These are phyloP conservation scores for Diospyros lotus DNA, from an alignment of 148 eudicot genomes.

Conservation along the genomic window DNA sequence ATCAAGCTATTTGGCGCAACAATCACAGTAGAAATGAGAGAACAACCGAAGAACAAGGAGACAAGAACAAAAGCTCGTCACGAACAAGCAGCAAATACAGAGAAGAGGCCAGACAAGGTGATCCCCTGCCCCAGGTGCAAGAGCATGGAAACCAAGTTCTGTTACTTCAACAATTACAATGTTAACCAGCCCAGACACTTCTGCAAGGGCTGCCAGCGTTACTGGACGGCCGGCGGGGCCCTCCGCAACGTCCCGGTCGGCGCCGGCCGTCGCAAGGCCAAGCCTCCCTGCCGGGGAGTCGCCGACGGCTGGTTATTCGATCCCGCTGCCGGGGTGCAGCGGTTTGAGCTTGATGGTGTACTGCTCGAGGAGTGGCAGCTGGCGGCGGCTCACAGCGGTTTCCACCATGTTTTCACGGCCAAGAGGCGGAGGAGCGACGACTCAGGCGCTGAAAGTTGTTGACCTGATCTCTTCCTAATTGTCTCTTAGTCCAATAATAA, in stretches of 20 bases:
- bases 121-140: conserved; percentile 78
- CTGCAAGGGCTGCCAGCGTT: conserved; percentile 69
- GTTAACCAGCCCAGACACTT: conserved; percentile 77
- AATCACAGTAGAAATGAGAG: conserved; percentile 36
- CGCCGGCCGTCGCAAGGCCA: conserved; percentile 67
- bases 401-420: conserved; percentile 11
- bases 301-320: conserved; percentile 30
- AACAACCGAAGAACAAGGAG: conserved; percentile 24
- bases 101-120: conserved; percentile 62
- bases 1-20: conserved; percentile 64
- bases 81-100: conserved; percentile 9
- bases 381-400: conserved; percentile 18
- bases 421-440: conserved; percentile 15
- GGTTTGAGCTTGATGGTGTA: conserved; percentile 31
- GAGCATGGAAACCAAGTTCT: conserved; percentile 76
- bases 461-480: neutral
- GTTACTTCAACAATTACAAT: conserved; percentile 80
- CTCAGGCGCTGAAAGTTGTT: conserved; percentile 10
- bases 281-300: conserved; percentile 31
- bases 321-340: conserved; percentile 18
- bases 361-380: conserved; percentile 43
- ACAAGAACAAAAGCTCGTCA: conserved; percentile 11
- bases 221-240: conserved; percentile 89
- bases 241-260: conserved; percentile 73
- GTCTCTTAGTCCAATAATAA: neutral